These are phyloP conservation scores for Diaporthe humulicola DNA, from an alignment of 2,329 filamentous ascomycete species.

Conservation along the genomic window DNA sequence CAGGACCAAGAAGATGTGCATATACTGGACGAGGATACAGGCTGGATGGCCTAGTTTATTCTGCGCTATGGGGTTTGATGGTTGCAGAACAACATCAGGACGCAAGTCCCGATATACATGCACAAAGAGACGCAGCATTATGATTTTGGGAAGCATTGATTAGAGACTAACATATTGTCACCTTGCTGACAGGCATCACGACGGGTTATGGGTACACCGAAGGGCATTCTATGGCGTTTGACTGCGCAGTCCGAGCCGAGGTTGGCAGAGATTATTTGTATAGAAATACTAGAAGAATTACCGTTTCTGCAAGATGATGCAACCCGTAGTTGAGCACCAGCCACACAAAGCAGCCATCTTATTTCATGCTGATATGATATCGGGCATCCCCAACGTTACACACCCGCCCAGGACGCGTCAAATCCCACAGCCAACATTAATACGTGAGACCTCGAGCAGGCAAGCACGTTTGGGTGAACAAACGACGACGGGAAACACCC, in stretches of 20 bases:
- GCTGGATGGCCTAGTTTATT: constrained; percentile 30
- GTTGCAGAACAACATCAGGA: constrained; percentile 20
- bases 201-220: background rate
- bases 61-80: background rate
- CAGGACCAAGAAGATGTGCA: background rate
- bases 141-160: background rate
- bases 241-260: background rate
- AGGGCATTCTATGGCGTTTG: constrained; percentile 26
- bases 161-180: background rate
- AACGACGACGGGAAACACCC: constrained; percentile 7
- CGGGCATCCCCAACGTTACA: background rate
- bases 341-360: background rate
- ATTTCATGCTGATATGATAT: constrained; percentile 10
- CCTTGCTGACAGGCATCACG: constrained; percentile 19
- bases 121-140: background rate
- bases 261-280: background rate
- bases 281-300: constrained; percentile 28
- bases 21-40: constrained; percentile 11
- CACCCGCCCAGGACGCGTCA: background rate
- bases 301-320: background rate
- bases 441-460: background rate
- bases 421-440: background rate
- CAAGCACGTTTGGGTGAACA: background rate
- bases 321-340: background rate
- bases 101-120: constrained; percentile 24